Conservation (phyloP, 108 stramenopile genomes). For the Cyclotella baltica region DNA sequence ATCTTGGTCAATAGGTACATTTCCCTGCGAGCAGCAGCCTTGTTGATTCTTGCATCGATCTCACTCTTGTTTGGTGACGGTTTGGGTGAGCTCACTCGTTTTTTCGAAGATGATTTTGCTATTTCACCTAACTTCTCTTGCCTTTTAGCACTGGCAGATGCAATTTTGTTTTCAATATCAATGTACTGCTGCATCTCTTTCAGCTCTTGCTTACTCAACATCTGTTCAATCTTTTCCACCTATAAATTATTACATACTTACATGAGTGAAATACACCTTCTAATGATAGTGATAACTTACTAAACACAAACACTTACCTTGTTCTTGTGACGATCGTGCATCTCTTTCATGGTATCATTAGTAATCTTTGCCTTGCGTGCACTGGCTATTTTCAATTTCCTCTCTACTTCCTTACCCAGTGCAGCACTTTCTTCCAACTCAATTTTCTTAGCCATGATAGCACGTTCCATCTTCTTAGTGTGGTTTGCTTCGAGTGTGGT, state of each 20-base stretch:
- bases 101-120: constrained; percentile 17
- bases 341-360: constrained; percentile 20
- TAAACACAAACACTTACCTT: constrained; percentile 11
- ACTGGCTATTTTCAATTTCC: constrained; percentile 17
- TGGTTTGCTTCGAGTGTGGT: background rate
- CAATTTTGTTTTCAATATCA: constrained; percentile 10
- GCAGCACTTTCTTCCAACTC: constrained; percentile 7
- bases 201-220: constrained; percentile 1
- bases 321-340: background rate
- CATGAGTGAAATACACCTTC: background rate
- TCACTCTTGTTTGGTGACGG: constrained; percentile 13
- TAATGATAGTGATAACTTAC: too few relatives aligned
- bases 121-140: background rate
- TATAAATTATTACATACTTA: background rate
- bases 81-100: constrained; percentile 14
- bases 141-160: constrained; percentile 4
- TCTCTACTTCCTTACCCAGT: constrained; percentile 24
- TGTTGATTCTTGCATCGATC: constrained; percentile 24
- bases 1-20: constrained; percentile 20
- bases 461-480: constrained; percentile 6
- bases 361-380: constrained; percentile 17
- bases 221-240: constrained; percentile 5
- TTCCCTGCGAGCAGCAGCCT: constrained; percentile 25
- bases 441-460: background rate
- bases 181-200: background rate